These are phyloP conservation scores for Leccinellum luteum DNA, from an alignment of 768 basidiomycete genomes.

Conservation along the genomic window DNA sequence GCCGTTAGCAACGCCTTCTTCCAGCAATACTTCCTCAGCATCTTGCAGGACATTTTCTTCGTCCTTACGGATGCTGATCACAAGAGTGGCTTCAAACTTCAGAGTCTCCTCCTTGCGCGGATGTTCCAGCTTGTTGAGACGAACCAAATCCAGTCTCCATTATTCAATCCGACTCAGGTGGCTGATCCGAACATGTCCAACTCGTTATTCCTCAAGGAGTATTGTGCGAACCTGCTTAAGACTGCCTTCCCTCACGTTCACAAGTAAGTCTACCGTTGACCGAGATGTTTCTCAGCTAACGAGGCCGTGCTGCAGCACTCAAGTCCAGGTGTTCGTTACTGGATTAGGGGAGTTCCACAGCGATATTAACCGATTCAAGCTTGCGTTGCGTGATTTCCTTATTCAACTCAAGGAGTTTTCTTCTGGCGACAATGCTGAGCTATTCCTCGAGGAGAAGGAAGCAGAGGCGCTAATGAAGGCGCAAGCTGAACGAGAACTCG, in stretches of 20 bases:
- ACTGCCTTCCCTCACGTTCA: slow-evolving; percentile 92
- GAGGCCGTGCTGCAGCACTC: slow-evolving; percentile 44
- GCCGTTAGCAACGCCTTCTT: slow-evolving; percentile 89
- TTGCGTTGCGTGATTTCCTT: slow-evolving; percentile 93
- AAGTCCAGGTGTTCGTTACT: slow-evolving; percentile 67
- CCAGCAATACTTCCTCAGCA: slow-evolving; percentile 91
- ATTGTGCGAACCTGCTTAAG: slow-evolving; percentile 82
- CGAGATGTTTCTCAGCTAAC: slow-evolving; percentile 9
- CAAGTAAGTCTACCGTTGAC: slow-evolving; percentile 47
- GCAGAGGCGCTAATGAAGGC: slow-evolving; percentile 74
- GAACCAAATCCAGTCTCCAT: slow-evolving; percentile 73
- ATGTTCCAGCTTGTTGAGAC: slow-evolving; percentile 91
- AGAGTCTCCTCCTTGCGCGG: slow-evolving; percentile 86
- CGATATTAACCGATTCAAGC: slow-evolving; percentile 89
- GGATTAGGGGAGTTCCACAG: slow-evolving; percentile 69
- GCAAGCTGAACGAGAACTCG: slow-evolving; percentile 81
- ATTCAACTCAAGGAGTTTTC: slow-evolving; percentile 98
- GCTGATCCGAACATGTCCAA: slow-evolving; percentile 74
- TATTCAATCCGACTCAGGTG: slow-evolving; percentile 78
- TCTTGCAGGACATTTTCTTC: slow-evolving; percentile 95
- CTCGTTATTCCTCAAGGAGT: slow-evolving; percentile 75
- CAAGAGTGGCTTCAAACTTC: slow-evolving; percentile 97
- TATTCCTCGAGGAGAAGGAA: slow-evolving; percentile 94
- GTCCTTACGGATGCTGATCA: slow-evolving; percentile 97
- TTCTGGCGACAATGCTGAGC: slow-evolving; percentile 83